These are phyloP conservation scores for Haplographium delicatum DNA, from an alignment of 495 filamentous ascomycete species.

Conservation along the genomic window DNA sequence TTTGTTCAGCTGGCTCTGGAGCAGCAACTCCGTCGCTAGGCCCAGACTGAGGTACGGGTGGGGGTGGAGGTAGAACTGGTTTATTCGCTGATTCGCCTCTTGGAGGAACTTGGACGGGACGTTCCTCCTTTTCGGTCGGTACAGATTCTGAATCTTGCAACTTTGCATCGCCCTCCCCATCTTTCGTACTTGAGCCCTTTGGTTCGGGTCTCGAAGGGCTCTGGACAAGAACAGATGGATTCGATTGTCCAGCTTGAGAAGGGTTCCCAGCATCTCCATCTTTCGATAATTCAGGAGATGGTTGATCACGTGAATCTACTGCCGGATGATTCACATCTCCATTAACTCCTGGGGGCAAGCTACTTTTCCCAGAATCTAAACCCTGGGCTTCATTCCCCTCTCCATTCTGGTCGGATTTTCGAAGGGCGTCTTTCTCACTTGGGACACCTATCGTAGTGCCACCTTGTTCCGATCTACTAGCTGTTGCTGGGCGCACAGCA, in stretches of 20 bases:
- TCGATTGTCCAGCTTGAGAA: slow-evolving; percentile 4
- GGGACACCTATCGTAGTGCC: not conserved
- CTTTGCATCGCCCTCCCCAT: slow-evolving; percentile 55
- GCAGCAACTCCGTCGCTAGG: slow-evolving; percentile 25
- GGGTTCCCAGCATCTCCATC: slow-evolving; percentile 12
- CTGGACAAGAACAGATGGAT: slow-evolving; percentile 27
- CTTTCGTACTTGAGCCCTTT: too few relatives aligned
- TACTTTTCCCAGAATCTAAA: not conserved
- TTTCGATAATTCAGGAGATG: slow-evolving; percentile 21
- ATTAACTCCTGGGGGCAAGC: slow-evolving; percentile 1
- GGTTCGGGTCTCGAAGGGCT: slow-evolving; percentile 15
- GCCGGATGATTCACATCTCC: slow-evolving; percentile 6
- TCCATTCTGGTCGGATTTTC: slow-evolving; percentile 10
- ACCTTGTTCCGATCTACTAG: slow-evolving; percentile 37
- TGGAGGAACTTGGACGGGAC: slow-evolving; percentile 28
- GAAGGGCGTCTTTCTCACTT: slow-evolving; percentile 20
- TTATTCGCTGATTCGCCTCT: slow-evolving; percentile 38
- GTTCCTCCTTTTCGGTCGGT: slow-evolving; percentile 21
- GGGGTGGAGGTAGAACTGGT: slow-evolving; percentile 56
- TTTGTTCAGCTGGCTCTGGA: slow-evolving; percentile 36
- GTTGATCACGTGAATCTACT: slow-evolving; percentile 21
- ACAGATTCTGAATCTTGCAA: slow-evolving; percentile 37
- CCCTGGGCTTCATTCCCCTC: slow-evolving; percentile 1
- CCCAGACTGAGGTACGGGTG: slow-evolving; percentile 32
- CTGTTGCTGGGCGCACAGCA: slow-evolving; percentile 44